Conservation (phyloP, 2,329 filamentous ascomycete species). For the Drechslerella stenobrocha region DNA sequence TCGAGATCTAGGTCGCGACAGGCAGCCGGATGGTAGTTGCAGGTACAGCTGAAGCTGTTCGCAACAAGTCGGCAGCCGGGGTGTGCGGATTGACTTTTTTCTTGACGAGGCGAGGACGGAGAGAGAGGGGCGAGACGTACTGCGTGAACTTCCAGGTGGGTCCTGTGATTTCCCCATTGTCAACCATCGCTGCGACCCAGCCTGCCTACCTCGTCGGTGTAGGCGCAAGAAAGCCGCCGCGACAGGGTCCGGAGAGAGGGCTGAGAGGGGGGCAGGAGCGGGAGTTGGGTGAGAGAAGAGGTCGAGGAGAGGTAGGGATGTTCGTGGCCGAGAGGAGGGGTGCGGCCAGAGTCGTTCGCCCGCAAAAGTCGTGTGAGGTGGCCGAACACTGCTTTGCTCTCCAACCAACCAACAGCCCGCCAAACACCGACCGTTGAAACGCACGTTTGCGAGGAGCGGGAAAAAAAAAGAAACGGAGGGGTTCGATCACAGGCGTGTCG, state of each 20-base stretch:
- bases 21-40: background rate
- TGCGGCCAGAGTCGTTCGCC: conserved; percentile 19
- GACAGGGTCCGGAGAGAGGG: conserved; percentile 31
- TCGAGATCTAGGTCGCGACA: background rate
- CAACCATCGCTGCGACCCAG: conserved; percentile 70
- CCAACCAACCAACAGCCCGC: background rate
- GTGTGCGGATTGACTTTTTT: no score
- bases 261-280: conserved; percentile 29
- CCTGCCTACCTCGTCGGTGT: conserved; percentile 42
- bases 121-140: conserved; percentile 63
- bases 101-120: conserved; percentile 25
- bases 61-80: background rate
- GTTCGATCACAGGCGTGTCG: background rate
- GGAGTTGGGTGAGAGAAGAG: conserved; percentile 31
- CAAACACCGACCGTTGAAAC: conserved; percentile 2
- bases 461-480: conserved; percentile 5
- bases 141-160: conserved; percentile 99
- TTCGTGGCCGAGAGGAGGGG: conserved; percentile 34
- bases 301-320: conserved; percentile 44
- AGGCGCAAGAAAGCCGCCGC: conserved; percentile 21
- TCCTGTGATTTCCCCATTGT: conserved; percentile 80
- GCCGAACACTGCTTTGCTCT: conserved; percentile 20
- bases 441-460: background rate
- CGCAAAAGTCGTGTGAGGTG: conserved; percentile 46
- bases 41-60: background rate